Percentiles rank a stretch among this genome's conserved stretches.
Evolutionary conservation across 2,329 filamentous ascomycete species (phyloP).

Genomic region (Phaeosphaeriaceae sp.): DNA sequence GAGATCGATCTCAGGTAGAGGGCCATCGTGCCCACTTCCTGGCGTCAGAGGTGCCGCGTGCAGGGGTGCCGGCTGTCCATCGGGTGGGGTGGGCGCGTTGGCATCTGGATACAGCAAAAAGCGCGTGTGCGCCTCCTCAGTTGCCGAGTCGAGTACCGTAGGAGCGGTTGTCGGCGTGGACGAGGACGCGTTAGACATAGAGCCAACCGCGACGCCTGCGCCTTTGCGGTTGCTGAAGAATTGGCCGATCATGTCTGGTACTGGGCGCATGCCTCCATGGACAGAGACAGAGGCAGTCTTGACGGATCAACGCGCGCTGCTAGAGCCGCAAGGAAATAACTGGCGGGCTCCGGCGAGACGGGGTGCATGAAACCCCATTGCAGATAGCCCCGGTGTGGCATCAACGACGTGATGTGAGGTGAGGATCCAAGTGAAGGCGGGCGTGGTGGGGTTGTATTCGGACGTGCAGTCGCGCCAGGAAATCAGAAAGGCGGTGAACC

Average conservation of each 20-base stretch:
- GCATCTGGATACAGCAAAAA: slow-evolving; percentile 52
- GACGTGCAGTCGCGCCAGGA: neutral
- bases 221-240: slow-evolving; percentile 48
- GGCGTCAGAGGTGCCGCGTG: slow-evolving; percentile 36
- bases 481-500: neutral
- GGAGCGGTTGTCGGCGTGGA: slow-evolving; percentile 9
- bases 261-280: slow-evolving; percentile 21
- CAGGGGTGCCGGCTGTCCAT: slow-evolving; percentile 46
- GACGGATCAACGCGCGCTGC: neutral
- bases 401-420: neutral
- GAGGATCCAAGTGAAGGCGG: neutral
- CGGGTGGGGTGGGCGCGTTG: slow-evolving; percentile 42
- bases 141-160: slow-evolving; percentile 43
- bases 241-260: slow-evolving; percentile 49
- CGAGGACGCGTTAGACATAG: slow-evolving; percentile 12
- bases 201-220: slow-evolving; percentile 12
- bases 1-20: slow-evolving; percentile 50
- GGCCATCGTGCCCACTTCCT: slow-evolving; percentile 44
- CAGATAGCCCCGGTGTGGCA: slow-evolving; percentile 13
- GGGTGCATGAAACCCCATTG: slow-evolving; percentile 36
- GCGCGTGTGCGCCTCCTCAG: slow-evolving; percentile 51
- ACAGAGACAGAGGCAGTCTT: slow-evolving; percentile 21
- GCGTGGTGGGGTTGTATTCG: neutral
- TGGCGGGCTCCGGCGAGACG: slow-evolving; percentile 29
- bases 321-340: slow-evolving; percentile 3